These are phyloP conservation scores for Aristolochia fimbriata DNA, from an alignment of 164 flowering plant species.

Conservation along the genomic window DNA sequence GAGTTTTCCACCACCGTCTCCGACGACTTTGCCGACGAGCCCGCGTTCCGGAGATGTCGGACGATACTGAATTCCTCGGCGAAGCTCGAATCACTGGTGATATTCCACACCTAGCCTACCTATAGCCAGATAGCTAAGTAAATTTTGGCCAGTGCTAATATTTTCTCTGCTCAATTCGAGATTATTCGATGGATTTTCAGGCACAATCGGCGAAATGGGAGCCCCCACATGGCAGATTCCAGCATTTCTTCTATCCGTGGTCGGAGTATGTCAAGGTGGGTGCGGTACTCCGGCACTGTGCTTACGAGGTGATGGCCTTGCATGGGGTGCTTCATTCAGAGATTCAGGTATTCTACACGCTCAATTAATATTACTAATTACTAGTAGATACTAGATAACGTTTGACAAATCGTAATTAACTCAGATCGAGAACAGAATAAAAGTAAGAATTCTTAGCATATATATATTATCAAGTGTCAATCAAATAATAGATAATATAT, in stretches of 20 bases:
- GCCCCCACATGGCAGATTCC: constrained; percentile 75
- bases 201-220: constrained; percentile 88
- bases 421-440: too few species aligned
- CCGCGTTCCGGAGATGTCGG: constrained; percentile 55
- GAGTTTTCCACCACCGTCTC: constrained; percentile 51
- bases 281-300: constrained; percentile 64
- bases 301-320: constrained; percentile 83
- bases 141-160: too few species aligned
- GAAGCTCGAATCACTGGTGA: constrained; percentile 61
- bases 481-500: too few species aligned
- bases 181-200: too few species aligned
- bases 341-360: constrained; percentile 39
- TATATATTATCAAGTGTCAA: too few species aligned
- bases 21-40: constrained; percentile 75
- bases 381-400: too few species aligned
- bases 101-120: too few species aligned
- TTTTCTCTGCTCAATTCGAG: too few species aligned
- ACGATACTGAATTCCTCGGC: constrained; percentile 53
- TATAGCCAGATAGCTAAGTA: too few species aligned
- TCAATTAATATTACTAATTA: too few species aligned
- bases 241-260: constrained; percentile 74
- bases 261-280: constrained; percentile 74
- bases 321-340: constrained; percentile 86
- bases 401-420: too few species aligned
- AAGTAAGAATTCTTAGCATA: too few species aligned